Evolutionary conservation across 495 filamentous ascomycete species (phyloP), one percentile per base, ranked within the genome.

Genomic region (Penicillium canescens): DNA sequence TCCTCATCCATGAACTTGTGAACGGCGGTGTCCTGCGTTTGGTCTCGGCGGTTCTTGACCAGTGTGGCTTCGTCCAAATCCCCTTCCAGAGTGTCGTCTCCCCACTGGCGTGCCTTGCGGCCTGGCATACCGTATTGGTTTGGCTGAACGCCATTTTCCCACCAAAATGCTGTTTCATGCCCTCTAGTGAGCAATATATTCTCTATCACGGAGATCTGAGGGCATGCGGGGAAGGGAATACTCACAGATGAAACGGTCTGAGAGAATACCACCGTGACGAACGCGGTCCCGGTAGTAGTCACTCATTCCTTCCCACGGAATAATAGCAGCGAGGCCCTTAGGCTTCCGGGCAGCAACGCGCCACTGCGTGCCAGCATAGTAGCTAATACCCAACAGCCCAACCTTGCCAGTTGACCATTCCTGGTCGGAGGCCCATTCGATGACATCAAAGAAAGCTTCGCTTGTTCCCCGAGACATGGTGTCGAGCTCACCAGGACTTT

Each of bases 281-380:
- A 73, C 78, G 10, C 75, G 65, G 44, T 84, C 81, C 0, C 78
- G 71, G 59, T 84, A 85, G 52, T 79, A 80, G 48, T 84, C 81
- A 1, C 73, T 75, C 75, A 83, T 81, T 20, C 82, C 82, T 60
- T 86, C 82, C 80, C 80, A 84, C 0, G 82, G 81, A 1, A 84
- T 66, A 9, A 81, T 80, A 21, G 70, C 71, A 0, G 76, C 65
- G 35, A 84, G 51, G 3, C 80, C 81, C 56, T 74, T 76, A 1
- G 82, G 82, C 28, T 68, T 61, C 23, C 76, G 69, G 11, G 82
- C 81, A 0, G 82, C 82, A 0, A 83, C 81, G 0, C 80, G 69
- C 81, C 81, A 85, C 65, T 85, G 82, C 42, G 49, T 72, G n/a
- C 80, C 80, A n/a, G 79, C 81, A 60, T 81, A 83, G 60, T 84